These are phyloP conservation scores for Scleroderma bovista DNA, from an alignment of 768 basidiomycete species.

Conservation along the genomic window DNA sequence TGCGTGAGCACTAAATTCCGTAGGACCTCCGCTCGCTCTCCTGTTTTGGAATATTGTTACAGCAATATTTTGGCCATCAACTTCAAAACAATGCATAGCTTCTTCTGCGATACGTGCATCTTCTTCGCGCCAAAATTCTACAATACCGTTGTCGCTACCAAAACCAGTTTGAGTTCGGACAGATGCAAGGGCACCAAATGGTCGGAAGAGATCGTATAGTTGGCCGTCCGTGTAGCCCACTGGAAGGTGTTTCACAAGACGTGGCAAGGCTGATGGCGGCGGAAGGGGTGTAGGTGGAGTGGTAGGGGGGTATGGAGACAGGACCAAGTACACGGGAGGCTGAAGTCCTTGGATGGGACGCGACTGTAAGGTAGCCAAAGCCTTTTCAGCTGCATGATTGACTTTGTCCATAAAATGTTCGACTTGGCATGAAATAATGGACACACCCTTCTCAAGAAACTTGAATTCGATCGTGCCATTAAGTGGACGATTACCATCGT, in stretches of 20 bases:
- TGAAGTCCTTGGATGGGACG: conserved; percentile 59
- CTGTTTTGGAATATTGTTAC: conserved; percentile 73
- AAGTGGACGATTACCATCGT: conserved; percentile 45
- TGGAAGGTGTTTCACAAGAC: conserved; percentile 83
- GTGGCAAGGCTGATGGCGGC: conserved; percentile 69
- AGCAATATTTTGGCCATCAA: conserved; percentile 80
- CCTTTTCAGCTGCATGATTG: conserved; percentile 68
- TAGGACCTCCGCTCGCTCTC: conserved; percentile 46
- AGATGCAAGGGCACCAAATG: conserved; percentile 79
- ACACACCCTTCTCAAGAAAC: conserved; percentile 71
- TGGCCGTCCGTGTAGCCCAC: conserved; percentile 58
- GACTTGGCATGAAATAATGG: conserved; percentile 7
- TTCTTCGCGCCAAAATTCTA: conserved; percentile 86
- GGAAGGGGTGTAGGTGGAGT: conserved; percentile 70
- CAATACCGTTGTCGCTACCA: conserved; percentile 69
- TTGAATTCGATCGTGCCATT: conserved; percentile 83
- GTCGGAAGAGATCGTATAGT: conserved; percentile 81
- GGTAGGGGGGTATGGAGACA: conserved; percentile 83
- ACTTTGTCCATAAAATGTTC: conserved; percentile 4
- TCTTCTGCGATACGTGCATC: conserved; percentile 77
- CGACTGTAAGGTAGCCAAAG: conserved; percentile 76
- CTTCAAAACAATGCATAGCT: conserved; percentile 76
- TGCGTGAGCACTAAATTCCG: conserved; percentile 70
- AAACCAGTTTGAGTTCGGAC: conserved; percentile 69
- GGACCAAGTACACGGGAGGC: conserved; percentile 55